Base-by-base conservation (phyloP, 441 rosid species). In the Omphalea diandra region DNA sequence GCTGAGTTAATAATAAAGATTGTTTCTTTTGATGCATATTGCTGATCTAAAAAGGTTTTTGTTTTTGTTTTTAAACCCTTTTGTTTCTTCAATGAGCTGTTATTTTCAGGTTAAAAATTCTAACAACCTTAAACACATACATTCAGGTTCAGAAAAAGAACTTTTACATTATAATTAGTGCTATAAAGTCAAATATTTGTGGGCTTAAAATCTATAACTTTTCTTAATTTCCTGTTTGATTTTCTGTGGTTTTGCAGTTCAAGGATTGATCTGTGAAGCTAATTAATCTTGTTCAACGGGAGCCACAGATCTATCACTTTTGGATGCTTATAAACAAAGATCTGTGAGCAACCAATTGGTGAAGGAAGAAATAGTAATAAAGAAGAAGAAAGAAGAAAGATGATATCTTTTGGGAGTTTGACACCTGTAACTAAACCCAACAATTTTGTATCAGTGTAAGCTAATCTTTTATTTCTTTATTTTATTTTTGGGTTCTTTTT, bases 381-480 rank as follows among this genome's bases (percentile, higher is more conserved):
- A 43, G 63, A 46, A 49, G 24, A 24, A 55, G 33, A 27, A 40
- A 22, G 17, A 33, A 6, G 26, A 65, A 38, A 38, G 70, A 61
- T 33, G 33, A 47, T 44, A 57, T 73, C 68, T 76, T 68, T 54
- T 61, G 50, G 76, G 76, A 85, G 84, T 76, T 80, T 81, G 94
- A 92, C 97, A 92, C 91, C 87, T 88, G 96, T 85, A 77, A 58
- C 76, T 77, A 75, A 76, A 72, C 36, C 73, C 74, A 70, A 41
- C 81, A 69, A 49, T 80, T 80, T 53, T 68, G 79, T 71, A 71
- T 74, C 76, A 52, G 70, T 68, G 79, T 73, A 81, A 74, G 83
- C 73, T 40, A 35, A 57, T 61, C 31, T 64, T n/a, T 73, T 49
- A 55, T 65, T 58, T 62, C 12, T 44, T 65, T 41, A 69, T 15